Evolutionary conservation across 2,329 filamentous ascomycete species (phyloP), one percentile per base, ranked within the genome.

Genomic region (Xylariaceae sp.): DNA sequence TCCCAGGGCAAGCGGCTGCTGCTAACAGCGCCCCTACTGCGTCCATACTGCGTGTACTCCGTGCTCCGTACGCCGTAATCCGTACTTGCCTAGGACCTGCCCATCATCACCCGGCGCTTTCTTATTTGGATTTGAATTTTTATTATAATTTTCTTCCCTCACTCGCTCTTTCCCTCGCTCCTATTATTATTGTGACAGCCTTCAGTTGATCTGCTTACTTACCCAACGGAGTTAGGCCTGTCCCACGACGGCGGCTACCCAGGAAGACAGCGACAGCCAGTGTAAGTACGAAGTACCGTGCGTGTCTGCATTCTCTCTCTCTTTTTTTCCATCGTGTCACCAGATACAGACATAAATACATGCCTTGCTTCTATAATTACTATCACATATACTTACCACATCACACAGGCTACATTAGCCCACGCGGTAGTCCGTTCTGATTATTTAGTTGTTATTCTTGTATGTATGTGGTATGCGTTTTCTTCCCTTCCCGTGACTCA

Each of bases 401-500:
- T 45, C n/a, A n/a, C 23, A 23, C 47, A n/a, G 6, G 47, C 47
- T 51, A 23, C 49, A 41, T 10, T 41, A 9, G 11, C 8, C 11
- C 37, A 9, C 37, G 37, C 23, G 23, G 23, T 30, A 30, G 23
- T 30, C 23, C 23, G 23, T 30, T 30, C 23, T 17, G 10, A 13
- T 50, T 50, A 30, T 30, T 30, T 30, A 50, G 30, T 15, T 17
- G n/a, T 48, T 50, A 17, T 50, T 17, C 11, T 30, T 34, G 17
- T 50, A 17, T 48, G 9, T 18, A 11, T 41, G 37, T 41, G 9
- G 48, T 10, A 50, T 51, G 23, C 18, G 23, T 51, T 35, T 51
- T 51, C 30, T 51, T 51, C 51, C 39, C 15, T 17, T 18, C 41
- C 58, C 34, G 58, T 63, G 56, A 55, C 56, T 47, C 48, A 44